Conservation (phyloP, 2,329 filamentous ascomycete genomes). For the Venturia oleaginea region DNA sequence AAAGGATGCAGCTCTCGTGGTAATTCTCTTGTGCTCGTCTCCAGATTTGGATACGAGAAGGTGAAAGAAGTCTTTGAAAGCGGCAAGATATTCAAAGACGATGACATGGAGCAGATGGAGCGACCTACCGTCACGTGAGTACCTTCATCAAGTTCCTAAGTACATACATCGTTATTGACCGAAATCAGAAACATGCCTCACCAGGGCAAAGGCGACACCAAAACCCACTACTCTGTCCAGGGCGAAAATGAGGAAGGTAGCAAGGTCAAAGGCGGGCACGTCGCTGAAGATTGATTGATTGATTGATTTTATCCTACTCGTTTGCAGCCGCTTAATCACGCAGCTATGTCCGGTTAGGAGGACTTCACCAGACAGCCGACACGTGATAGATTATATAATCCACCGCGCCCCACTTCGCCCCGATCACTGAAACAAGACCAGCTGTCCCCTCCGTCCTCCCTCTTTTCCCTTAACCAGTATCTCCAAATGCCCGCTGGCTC, state of each 20-base stretch:
- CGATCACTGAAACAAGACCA: too few species aligned
- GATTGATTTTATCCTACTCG: too few species aligned
- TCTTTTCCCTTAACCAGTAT: too few species aligned
- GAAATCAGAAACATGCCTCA: conserved; percentile 10
- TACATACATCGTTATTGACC: conserved; percentile 11
- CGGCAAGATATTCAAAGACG: conserved; percentile 10
- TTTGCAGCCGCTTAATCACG: too few species aligned
- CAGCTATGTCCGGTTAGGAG: too few species aligned
- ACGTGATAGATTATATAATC: too few species aligned
- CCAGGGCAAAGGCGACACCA: conserved; percentile 10
- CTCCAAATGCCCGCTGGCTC: too few species aligned
- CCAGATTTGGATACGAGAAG: too few species aligned
- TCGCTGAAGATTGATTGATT: conserved; percentile 7
- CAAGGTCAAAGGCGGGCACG: conserved; percentile 11
- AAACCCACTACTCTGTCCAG: conserved; percentile 11
- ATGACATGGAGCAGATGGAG: conserved; percentile 12
- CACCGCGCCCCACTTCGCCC: too few species aligned
- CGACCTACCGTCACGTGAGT: conserved; percentile 7
- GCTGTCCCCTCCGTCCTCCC: too few species aligned
- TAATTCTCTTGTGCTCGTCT: too few species aligned
- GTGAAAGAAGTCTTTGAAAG: conserved; percentile 10
- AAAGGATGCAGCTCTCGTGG: conserved; percentile 8
- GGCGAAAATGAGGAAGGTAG: conserved; percentile 8
- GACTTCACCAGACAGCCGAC: too few species aligned
- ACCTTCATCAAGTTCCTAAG: conserved; percentile 7